Percentiles rank a stretch among this genome's conserved stretches.
Evolutionary conservation across 2,329 filamentous ascomycete species (phyloP).

Genomic region (Colletotrichum nymphaeae): DNA sequence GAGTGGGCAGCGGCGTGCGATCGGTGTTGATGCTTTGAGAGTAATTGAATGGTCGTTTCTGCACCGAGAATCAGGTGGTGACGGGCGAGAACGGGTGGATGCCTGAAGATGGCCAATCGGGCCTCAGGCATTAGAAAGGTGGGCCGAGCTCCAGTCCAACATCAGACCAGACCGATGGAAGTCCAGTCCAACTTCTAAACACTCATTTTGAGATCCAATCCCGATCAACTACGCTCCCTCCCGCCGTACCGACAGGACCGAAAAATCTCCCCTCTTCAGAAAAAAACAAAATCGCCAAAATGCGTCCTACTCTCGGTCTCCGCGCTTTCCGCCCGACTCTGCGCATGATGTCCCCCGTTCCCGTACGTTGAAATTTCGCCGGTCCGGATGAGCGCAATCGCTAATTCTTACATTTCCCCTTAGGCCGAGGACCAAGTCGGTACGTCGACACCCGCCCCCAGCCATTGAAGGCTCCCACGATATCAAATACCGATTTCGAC

Average conservation of each 20-base stretch:
- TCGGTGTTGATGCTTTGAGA: constrained; percentile 44
- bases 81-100: constrained; percentile 37
- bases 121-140: constrained; percentile 46
- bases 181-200: constrained; percentile 30
- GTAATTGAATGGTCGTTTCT: constrained; percentile 39
- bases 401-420: constrained; percentile 48
- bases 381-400: constrained; percentile 28
- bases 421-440: constrained; percentile 76
- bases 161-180: constrained; percentile 35
- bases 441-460: constrained; percentile 56
- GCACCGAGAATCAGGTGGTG: constrained; percentile 53
- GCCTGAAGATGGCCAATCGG: constrained; percentile 38
- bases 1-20: constrained; percentile 52
- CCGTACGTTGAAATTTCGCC: constrained; percentile 66
- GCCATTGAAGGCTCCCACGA: constrained; percentile 29
- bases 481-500: constrained; percentile 9
- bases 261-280: constrained; percentile 28
- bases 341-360: constrained; percentile 77
- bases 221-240: constrained; percentile 40
- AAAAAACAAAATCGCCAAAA: constrained; percentile 53
- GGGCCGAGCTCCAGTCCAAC: constrained; percentile 29
- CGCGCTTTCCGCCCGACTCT: constrained; percentile 75
- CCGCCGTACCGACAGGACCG: constrained; percentile 21
- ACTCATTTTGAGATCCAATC: constrained; percentile 41
- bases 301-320: constrained; percentile 75